Evolutionary conservation across 208 protist genomes (phyloP), one percentile per base, ranked within the genome.

Genomic region (Phytomonas sp.): DNA sequence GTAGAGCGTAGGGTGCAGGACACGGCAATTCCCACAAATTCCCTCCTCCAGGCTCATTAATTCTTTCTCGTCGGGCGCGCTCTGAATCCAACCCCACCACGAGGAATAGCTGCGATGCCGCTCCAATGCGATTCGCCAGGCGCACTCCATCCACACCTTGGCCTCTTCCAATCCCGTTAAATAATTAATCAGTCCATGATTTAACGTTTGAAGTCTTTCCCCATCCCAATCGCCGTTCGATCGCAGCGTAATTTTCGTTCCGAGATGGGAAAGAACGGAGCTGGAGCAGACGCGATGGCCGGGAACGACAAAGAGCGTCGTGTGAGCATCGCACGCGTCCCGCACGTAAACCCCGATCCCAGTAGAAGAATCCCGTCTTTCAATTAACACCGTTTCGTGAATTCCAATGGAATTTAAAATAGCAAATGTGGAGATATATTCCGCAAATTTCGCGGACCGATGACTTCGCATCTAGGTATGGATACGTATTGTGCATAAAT

Each of bases 341-440:
- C 80, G 79, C 60, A 92, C 86, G 74, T 88, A 94, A n/a, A 96
- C 79, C 42, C 88, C 91, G 0, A 90, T 68, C 7, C 87, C 83
- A 3, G 83, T 73, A 8, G 80, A 76, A 2, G 86, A 70, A 66
- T 96, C 91, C 31, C 91, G 88, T 49, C 87, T 85, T 72, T 96
- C 91, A 60, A 96, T 84, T 26, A 96, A 70, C 10, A 80, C 71
- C 12, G 88, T 91, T n/a, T 83, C 72, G 76, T 96, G 91, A 7
- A 96, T 61, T 19, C 86, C 88, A 59, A 96, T 86, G 40, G 71
- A 70, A 64, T 92, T 77, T 31, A 93, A 60, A 70, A 96, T 88
- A 29, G 91, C 89, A 74, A 89, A 94, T 11, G 91, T 96, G 66
- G 91, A 83, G 14, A 88, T 70, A 70, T 93, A 96, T 74, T 96